Conservation (phyloP, 768 basidiomycete species). For the Stropharia rugosoannulata region DNA sequence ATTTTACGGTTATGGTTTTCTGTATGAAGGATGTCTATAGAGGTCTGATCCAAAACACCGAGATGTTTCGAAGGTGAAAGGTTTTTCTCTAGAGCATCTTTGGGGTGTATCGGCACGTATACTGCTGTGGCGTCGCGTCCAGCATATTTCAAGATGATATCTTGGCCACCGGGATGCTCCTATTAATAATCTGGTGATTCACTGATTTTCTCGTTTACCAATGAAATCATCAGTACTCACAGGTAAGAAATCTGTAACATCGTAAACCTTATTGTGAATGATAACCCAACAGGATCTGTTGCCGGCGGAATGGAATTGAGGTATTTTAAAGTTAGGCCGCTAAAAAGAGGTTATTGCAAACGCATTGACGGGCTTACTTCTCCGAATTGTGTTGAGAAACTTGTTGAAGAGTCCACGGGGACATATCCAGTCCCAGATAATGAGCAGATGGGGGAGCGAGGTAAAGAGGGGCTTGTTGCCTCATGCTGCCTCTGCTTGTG, state of each 20-base stretch:
- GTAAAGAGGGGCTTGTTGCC: no score
- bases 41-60: constrained; percentile 55
- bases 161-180: constrained; percentile 81
- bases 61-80: constrained; percentile 71
- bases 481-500: no score
- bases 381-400: constrained; percentile 57
- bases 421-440: constrained; percentile 22
- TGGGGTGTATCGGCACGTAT: constrained; percentile 84
- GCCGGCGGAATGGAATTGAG: constrained; percentile 8
- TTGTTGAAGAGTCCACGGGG: constrained; percentile 51
- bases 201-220: background rate
- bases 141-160: constrained; percentile 80
- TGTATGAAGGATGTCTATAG: constrained; percentile 35
- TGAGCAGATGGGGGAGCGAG: no score
- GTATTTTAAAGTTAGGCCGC: background rate
- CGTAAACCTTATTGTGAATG: constrained; percentile 78
- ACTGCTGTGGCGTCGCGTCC: constrained; percentile 81
- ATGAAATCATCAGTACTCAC: constrained; percentile 31
- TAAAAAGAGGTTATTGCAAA: background rate
- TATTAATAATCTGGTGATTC: constrained; percentile 21
- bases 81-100: constrained; percentile 73
- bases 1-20: constrained; percentile 41
- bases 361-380: constrained; percentile 5
- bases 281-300: constrained; percentile 82
- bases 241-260: constrained; percentile 77